A percentile compares a stretch with the other conserved stretches of the same genome.
Evolutionary conservation across 1,284 basidiomycete genomes (phyloP).

Genomic region (Melampsora abietis-canadensis): DNA sequence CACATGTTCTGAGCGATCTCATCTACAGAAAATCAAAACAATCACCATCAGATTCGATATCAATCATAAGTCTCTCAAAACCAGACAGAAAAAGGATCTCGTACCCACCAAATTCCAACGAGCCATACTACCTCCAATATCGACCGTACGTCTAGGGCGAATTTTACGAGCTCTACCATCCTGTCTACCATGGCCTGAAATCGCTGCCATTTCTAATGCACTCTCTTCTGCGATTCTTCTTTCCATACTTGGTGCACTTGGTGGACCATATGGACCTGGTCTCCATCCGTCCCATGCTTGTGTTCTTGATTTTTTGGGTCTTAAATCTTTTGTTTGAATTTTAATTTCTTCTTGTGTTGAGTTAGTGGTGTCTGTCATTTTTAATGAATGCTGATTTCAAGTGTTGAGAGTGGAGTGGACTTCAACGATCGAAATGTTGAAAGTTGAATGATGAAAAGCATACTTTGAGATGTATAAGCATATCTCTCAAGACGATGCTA

Average conservation of each 20-base stretch:
- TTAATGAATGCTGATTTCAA: too few relatives aligned
- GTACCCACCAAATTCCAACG: constrained; percentile 28
- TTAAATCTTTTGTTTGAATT: constrained; percentile 17
- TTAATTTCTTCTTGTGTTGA: too few relatives aligned
- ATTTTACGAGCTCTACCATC: constrained; percentile 41
- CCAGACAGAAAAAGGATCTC: background rate
- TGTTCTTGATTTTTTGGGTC: constrained; percentile 9
- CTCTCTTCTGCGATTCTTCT: constrained; percentile 35
- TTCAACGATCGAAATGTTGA: too few relatives aligned
- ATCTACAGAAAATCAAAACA: constrained; percentile 9
- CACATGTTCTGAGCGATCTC: constrained; percentile 31
- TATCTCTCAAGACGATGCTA: too few relatives aligned
- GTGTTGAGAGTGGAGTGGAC: too few relatives aligned
- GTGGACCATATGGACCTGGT: constrained; percentile 32
- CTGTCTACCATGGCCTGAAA: constrained; percentile 37
- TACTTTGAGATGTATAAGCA: too few relatives aligned
- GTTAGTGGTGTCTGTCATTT: too few relatives aligned
- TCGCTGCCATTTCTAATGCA: constrained; percentile 37
- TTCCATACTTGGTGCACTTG: constrained; percentile 35
- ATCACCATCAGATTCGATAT: background rate
- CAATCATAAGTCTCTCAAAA: background rate
- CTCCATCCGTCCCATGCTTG: constrained; percentile 40
- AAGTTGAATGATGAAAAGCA: too few relatives aligned
- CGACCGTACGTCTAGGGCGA: constrained; percentile 36
- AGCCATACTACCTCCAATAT: constrained; percentile 38